Base-by-base conservation (phyloP, 495 filamentous ascomycete species). In the Penicillium bialowiezense region DNA sequence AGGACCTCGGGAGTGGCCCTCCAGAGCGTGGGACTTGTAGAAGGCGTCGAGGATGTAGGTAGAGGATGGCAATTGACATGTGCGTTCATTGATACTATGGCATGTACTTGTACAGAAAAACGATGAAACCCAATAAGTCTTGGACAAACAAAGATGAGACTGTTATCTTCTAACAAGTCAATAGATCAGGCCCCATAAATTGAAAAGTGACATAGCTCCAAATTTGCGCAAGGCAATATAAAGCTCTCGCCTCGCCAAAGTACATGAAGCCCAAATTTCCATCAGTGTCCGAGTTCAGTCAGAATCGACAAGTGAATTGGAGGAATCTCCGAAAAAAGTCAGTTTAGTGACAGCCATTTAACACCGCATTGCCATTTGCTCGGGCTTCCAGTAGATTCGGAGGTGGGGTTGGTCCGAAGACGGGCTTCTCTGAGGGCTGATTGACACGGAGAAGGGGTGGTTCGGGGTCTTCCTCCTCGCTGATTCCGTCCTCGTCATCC, bases 381-480 rank as follows among this genome's bases (percentile, higher is more conserved):
- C 71, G 69, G 10, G 73, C 68, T 58, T 77, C 70, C 20, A 75
- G 53, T 7, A 76, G 59, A 37, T 72, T 71, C 14, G 78, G 74
- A 2, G 78, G 76, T 5, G 82, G 83, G 20, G 83, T 81, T 29
- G 82, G 79, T 31, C 74, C 74, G 37, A 75, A 73, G 18, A 75
- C 69, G 31, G 79, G 78, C 41, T 70, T 75, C 42, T 80, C 68
- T 9, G 72, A 67, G 48, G 78, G 59, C 28, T 62, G 62, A 20
- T 58, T 55, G 15, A 65, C 36, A 14, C 53, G 54, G 24, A 62
- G 20, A 1, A 28, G 58, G 34, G 77, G 73, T 44, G 78, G 79
- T 48, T 85, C 83, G 3, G 81, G 78, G 46, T 86, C 83, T 49
- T 86, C 84, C 50, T 85, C 83, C 40, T 89, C 81, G 48, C 82